Percentiles rank a stretch among this genome's conserved stretches.
Conservation (phyloP, 345 rosid species). For the Salix koriyanagi region DNA sequence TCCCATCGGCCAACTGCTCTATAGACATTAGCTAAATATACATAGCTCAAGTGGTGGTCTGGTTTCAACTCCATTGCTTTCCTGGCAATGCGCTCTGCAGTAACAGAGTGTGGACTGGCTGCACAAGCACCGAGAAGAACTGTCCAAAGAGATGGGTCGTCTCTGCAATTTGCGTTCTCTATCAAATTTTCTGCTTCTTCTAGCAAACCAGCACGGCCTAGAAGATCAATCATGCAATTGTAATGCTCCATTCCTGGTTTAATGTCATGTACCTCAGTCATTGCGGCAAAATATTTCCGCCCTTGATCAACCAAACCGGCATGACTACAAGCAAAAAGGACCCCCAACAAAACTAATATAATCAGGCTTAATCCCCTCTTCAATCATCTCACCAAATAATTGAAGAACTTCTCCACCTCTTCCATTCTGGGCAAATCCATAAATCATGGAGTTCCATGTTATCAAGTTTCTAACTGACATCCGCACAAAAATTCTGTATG, state of each 20-base stretch:
- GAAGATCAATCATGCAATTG: slow-evolving; percentile 87
- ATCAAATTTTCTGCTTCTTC: slow-evolving; percentile 77
- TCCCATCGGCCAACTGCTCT: slow-evolving; percentile 66
- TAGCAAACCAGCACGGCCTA: slow-evolving; percentile 79
- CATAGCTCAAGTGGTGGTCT: slow-evolving; percentile 68
- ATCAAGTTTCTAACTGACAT: slow-evolving; percentile 59
- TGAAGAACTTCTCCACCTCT: slow-evolving; percentile 58
- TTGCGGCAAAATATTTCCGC: slow-evolving; percentile 44
- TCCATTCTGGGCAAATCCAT: slow-evolving; percentile 88
- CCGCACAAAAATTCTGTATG: slow-evolving; percentile 40
- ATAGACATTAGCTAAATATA: slow-evolving; percentile 68
- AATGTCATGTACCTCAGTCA: slow-evolving; percentile 49
- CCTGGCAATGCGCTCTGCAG: slow-evolving; percentile 76
- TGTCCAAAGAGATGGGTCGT: slow-evolving; percentile 73
- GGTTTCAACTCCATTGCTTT: slow-evolving; percentile 68
- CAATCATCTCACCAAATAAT: slow-evolving; percentile 55
- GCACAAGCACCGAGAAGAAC: slow-evolving; percentile 89
- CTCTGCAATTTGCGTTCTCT: slow-evolving; percentile 54
- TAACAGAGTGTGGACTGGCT: slow-evolving; percentile 34
- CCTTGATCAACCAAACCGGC: slow-evolving; percentile 72
- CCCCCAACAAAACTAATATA: slow-evolving; percentile 67
- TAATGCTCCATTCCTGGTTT: slow-evolving; percentile 76
- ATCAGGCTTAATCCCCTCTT: slow-evolving; percentile 62
- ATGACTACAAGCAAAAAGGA: slow-evolving; percentile 83
- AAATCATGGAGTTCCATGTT: slow-evolving; percentile 84